Evolutionary conservation across 805 yeast genomes (phyloP).

Genomic region (Yarrowia porcina): DNA sequence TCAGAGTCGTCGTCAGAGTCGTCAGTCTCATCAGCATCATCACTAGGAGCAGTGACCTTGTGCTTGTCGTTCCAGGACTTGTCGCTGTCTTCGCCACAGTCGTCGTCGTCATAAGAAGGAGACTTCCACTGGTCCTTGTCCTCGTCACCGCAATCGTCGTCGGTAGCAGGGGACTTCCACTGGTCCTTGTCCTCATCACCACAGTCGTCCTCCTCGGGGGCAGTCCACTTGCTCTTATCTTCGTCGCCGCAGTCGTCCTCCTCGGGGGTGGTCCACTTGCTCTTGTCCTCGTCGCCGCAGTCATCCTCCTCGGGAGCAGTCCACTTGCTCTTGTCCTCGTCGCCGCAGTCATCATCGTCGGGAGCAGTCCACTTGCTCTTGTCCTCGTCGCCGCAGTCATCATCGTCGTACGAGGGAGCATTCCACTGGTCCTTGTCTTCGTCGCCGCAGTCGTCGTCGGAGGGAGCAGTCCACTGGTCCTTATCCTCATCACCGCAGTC

Average conservation of each 20-base stretch:
- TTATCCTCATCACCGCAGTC: neutral
- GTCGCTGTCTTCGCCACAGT: neutral
- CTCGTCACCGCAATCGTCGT: constrained; percentile 12
- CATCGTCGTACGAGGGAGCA: neutral
- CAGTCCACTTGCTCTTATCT: neutral
- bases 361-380: neutral
- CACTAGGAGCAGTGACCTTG: too few species aligned
- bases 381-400: neutral
- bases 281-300: constrained; percentile 9
- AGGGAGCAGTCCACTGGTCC: neutral
- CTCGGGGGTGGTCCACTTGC: neutral
- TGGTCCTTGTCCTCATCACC: neutral
- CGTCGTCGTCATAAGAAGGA: neutral
- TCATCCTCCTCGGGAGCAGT: neutral
- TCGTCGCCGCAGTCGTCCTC: neutral
- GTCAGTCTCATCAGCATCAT: neutral
- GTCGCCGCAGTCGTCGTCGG: constrained; percentile 5
- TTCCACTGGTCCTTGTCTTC: constrained; percentile 8
- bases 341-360: neutral
- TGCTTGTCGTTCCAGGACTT: neutral
- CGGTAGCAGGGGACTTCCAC: neutral
- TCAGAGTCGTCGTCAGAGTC: neutral
- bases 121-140: neutral
- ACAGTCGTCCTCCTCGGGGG: neutral
- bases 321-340: neutral